phyloP scores from a whole-genome alignment of 2,329 filamentous ascomycete genomes.

The Basipetospora sp. region DNA sequence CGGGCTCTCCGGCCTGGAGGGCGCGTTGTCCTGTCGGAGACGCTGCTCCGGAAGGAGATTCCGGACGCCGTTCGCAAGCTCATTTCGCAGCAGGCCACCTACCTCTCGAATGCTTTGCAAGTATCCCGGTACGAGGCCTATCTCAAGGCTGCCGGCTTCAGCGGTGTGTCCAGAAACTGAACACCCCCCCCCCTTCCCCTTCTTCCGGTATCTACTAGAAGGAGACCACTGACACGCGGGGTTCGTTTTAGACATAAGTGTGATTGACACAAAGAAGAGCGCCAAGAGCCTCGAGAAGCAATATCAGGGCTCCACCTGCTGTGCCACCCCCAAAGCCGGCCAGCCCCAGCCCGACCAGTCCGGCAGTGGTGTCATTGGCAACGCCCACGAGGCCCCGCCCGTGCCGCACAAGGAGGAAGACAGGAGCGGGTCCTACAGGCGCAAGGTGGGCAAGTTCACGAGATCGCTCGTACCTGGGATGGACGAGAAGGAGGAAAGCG shows the following conservation, averaged over 20 bases:
- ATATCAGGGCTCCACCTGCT: no score
- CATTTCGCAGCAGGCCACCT: not conserved
- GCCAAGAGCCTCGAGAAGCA: not conserved
- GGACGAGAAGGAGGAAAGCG: not conserved
- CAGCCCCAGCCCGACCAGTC: no score
- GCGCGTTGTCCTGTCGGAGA: not conserved
- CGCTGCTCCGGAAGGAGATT: conserved; percentile 2
- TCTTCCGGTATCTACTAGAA: not conserved
- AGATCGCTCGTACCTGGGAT: not conserved
- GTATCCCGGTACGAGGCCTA: not conserved
- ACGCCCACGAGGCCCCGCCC: not conserved
- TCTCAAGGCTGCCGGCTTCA: conserved; percentile 1
- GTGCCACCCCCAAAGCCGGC: no score
- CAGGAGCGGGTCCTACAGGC: not conserved
- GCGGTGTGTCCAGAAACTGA: not conserved
- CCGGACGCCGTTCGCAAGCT: not conserved
- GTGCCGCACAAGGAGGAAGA: not conserved
- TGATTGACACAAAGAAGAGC: conserved; percentile 1
- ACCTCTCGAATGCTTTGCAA: not conserved
- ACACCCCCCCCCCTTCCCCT: not conserved
- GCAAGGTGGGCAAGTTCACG: conserved; percentile 4
- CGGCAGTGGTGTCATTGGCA: not conserved
- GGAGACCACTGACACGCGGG: no score
- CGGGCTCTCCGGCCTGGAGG: conserved; percentile 3
- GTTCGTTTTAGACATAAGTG: conserved; percentile 3